These are phyloP conservation scores for Melianthus villosus DNA, from an alignment of 441 rosid genomes.

Conservation along the genomic window DNA sequence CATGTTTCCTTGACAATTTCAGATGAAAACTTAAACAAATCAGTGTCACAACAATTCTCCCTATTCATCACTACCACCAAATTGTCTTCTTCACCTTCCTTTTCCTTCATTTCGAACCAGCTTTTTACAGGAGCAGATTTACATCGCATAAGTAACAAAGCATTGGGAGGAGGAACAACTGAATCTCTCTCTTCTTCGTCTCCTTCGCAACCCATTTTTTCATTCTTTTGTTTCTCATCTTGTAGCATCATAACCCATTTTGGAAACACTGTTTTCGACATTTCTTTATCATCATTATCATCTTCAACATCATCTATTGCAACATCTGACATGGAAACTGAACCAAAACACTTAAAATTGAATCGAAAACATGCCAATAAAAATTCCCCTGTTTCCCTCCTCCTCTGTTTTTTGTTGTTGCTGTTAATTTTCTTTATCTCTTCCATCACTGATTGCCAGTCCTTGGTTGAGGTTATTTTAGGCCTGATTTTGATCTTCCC, in stretches of 20 bases:
- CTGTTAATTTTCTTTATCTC: conserved; percentile 72
- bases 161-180: conserved; percentile 57
- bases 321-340: conserved; percentile 36
- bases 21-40: conserved; percentile 39
- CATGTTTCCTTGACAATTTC: conserved; percentile 72
- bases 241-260: conserved; percentile 79
- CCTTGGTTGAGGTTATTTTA: conserved; percentile 36
- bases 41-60: conserved; percentile 42
- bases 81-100: conserved; percentile 19
- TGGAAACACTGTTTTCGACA: conserved; percentile 52
- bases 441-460: conserved; percentile 82
- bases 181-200: conserved; percentile 5
- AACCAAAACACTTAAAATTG: conserved; percentile 65
- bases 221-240: conserved; percentile 17
- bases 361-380: conserved; percentile 63
- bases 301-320: conserved; percentile 45
- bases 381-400: no score
- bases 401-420: conserved; percentile 24
- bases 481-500: conserved; percentile 84
- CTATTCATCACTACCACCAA: conserved; percentile 37
- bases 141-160: conserved; percentile 67
- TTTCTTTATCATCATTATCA: conserved; percentile 16
- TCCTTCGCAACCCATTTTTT: conserved; percentile 5
- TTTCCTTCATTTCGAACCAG: conserved; percentile 25
- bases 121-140: conserved; percentile 75